Evolutionary conservation across 345 rosid genomes (phyloP).

Genomic region (Brassica carinata): DNA sequence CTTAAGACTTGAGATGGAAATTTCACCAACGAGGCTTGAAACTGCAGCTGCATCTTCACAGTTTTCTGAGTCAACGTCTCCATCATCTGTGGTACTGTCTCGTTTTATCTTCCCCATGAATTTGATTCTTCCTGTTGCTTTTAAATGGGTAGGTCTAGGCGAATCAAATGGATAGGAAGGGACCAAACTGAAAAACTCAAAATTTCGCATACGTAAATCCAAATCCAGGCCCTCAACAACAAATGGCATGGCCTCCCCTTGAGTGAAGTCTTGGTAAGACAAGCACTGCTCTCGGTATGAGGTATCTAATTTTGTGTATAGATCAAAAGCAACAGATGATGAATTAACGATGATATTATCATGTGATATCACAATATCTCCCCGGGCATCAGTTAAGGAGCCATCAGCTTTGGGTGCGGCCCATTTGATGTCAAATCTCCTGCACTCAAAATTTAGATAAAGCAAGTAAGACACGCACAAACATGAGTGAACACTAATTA

Average conservation of each 20-base stretch:
- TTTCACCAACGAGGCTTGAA: slow-evolving; percentile 73
- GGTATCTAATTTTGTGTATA: slow-evolving; percentile 73
- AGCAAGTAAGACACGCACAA: slow-evolving; percentile 25
- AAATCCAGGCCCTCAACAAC: slow-evolving; percentile 86
- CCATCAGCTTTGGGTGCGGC: slow-evolving; percentile 98
- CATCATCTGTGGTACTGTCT: slow-evolving; percentile 36
- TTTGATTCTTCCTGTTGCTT: slow-evolving; percentile 89
- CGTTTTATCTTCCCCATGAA: slow-evolving; percentile 81
- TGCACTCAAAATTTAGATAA: slow-evolving; percentile 41
- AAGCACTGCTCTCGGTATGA: slow-evolving; percentile 68
- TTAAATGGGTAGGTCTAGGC: slow-evolving; percentile 89
- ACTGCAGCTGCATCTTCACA: slow-evolving; percentile 36
- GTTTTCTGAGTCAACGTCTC: slow-evolving; percentile 38
- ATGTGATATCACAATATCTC: slow-evolving; percentile 89
- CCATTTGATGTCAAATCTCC: slow-evolving; percentile 98
- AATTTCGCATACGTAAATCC: slow-evolving; percentile 93
- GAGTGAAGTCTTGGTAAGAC: slow-evolving; percentile 46
- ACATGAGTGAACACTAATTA: slow-evolving; percentile 20
- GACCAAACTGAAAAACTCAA: slow-evolving; percentile 89
- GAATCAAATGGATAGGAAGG: slow-evolving; percentile 91
- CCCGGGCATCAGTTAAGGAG: slow-evolving; percentile 94
- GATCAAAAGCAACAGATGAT: slow-evolving; percentile 87
- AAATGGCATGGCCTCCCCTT: slow-evolving; percentile 57
- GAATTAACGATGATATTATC: slow-evolving; percentile 78
- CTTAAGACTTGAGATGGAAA: slow-evolving; percentile 84